Percentiles rank a stretch among this genome's conserved stretches.
These are phyloP conservation scores for Novymonas esmeraldas DNA, from an alignment of 208 protist species.

Conservation along the genomic window DNA sequence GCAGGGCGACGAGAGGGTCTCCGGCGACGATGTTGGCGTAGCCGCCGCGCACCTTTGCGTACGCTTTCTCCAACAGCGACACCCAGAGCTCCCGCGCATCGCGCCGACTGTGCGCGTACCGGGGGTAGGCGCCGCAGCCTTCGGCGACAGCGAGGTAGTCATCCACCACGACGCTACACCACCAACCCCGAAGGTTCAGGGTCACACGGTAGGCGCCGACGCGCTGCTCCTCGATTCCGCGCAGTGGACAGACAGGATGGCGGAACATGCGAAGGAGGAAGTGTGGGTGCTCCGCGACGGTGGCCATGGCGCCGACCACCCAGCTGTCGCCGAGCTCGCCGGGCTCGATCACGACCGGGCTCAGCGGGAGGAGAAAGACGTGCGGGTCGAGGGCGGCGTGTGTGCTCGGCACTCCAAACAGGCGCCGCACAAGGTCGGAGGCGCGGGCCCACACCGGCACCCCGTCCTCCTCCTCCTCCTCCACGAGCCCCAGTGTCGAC, in stretches of 20 bases:
- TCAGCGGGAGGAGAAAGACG: slow-evolving; percentile 11
- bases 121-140: slow-evolving; percentile 27
- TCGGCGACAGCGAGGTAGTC: slow-evolving; percentile 59
- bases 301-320: slow-evolving; percentile 62
- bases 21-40: slow-evolving; percentile 65
- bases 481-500: too few relatives aligned
- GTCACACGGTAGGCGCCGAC: slow-evolving; percentile 69
- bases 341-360: slow-evolving; percentile 37
- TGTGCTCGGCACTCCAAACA: neutral
- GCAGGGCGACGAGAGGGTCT: slow-evolving; percentile 62
- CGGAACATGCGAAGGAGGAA: slow-evolving; percentile 38
- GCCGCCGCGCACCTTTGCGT: slow-evolving; percentile 68
- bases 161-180: slow-evolving; percentile 73
- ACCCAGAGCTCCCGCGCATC: slow-evolving; percentile 78
- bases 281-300: slow-evolving; percentile 45
- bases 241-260: slow-evolving; percentile 15
- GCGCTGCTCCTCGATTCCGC: slow-evolving; percentile 31
- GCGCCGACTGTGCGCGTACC: slow-evolving; percentile 44
- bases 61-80: slow-evolving; percentile 81
- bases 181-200: slow-evolving; percentile 72
- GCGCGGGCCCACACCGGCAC: slow-evolving; percentile 2
- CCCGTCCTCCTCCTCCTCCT: neutral
- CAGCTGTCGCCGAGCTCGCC: slow-evolving; percentile 67
- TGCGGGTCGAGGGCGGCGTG: slow-evolving; percentile 13
- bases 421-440: slow-evolving; percentile 5